These are phyloP conservation scores for Mallotus japonicus DNA, from an alignment of 441 rosid genomes.

Conservation along the genomic window DNA sequence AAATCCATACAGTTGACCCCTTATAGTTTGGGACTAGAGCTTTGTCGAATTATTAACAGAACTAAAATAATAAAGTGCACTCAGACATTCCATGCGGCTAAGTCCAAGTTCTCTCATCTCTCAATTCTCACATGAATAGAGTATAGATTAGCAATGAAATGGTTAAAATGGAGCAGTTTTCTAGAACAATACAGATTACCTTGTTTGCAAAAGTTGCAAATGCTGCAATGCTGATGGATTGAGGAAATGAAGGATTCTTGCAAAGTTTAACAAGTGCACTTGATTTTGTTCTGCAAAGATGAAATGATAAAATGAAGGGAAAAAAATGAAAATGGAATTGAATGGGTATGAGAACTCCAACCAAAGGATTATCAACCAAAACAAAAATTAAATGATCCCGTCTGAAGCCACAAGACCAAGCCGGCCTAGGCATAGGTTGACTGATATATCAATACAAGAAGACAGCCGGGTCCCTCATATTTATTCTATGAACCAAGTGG, in stretches of 20 bases:
- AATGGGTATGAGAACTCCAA: slow-evolving; percentile 4
- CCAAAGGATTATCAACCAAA: neutral
- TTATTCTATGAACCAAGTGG: neutral
- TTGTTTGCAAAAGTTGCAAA: slow-evolving; percentile 71
- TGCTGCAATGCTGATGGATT: slow-evolving; percentile 58
- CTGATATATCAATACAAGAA: neutral
- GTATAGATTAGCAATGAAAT: neutral
- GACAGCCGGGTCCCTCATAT: too few relatives aligned
- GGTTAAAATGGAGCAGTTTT: neutral
- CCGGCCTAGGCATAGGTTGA: too few relatives aligned
- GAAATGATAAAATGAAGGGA: slow-evolving; percentile 7
- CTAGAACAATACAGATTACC: slow-evolving; percentile 43
- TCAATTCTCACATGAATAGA: neutral
- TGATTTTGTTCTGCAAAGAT: slow-evolving; percentile 61
- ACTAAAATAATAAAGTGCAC: neutral
- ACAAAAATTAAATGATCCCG: neutral
- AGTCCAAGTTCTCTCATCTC: neutral
- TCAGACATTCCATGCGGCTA: neutral
- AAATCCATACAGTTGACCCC: neutral
- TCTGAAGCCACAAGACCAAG: slow-evolving; percentile 1
- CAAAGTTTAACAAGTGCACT: slow-evolving; percentile 61
- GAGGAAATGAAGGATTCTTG: slow-evolving; percentile 65
- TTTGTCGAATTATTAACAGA: neutral
- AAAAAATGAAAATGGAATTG: neutral
- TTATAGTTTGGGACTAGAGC: neutral